Evolutionary conservation across 169 alveolate genomes (phyloP), one percentile per base, ranked within the genome.

Genomic region (Cryptosporidium canis): DNA sequence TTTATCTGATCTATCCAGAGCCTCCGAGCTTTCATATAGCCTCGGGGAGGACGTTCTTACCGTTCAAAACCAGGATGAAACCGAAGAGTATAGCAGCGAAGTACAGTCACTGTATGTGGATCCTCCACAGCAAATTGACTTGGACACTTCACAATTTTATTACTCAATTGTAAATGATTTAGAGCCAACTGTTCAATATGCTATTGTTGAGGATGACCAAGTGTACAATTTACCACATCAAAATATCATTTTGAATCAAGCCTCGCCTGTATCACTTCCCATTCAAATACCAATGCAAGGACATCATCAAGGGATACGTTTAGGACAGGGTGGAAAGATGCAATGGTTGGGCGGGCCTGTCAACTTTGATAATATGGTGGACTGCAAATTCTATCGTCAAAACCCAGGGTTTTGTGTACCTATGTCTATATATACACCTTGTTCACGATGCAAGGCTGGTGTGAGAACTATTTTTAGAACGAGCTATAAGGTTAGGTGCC

Each of bases 361-460:
- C 24, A 27, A 77, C 51, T 77, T 77, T 58, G 72, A 77, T 9
- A 58, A 31, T 14, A 77, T 77, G 87, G 72, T 77, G 11, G 87
- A 77, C 31, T 77, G 87, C 27, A 77, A 77, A 31, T 77, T 77
- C 33, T 77, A 77, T 58, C 87, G 71, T 55, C 77, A 77, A 77
- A 77, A 77, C 44, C 87, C 87, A 9, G 87, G 87, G 8, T 77
- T 77, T 58, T 77, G 87, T 77, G 87, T 77, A 3, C 87, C 87
- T 21, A 77, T 77, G 87, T 77, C 87, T 16, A 58, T 77, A 8
- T 77, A 58, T 61, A 77, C 87, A 39, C 87, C 87, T 39, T 77
- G 87, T 77, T 77, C 71, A 3, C 35, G 87, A 18, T 77, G 87
- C 44, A 77, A 77, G 24, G 72, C 87, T 9, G 58, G 77, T 11